Evolutionary conservation across 352 stramenopile species (phyloP).

Genomic region (Thalassiosira hispida): DNA sequence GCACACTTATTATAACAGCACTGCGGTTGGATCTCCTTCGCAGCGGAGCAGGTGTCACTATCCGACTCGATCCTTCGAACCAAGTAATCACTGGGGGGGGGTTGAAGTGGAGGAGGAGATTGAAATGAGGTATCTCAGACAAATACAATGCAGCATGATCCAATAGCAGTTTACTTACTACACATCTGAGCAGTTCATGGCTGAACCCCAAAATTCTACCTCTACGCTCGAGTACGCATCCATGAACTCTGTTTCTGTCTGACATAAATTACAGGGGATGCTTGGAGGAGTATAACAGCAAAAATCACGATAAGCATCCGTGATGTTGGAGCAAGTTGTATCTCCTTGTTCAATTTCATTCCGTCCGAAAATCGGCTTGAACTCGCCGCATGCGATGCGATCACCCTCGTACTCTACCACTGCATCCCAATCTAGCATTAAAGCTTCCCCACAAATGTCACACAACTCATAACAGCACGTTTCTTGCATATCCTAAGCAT

Average conservation of each 20-base stretch:
- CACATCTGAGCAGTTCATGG: constrained; percentile 64
- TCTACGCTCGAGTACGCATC: constrained; percentile 58
- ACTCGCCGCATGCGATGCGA: constrained; percentile 56
- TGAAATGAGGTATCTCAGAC: constrained; percentile 3
- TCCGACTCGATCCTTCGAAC: constrained; percentile 61
- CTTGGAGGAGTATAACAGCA: constrained; percentile 61
- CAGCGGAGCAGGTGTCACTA: constrained; percentile 54
- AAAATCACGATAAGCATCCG: constrained; percentile 44
- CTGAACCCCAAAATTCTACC: constrained; percentile 61
- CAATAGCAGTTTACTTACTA: constrained; percentile 49
- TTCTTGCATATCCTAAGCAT: constrained; percentile 34
- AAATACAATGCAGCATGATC: background rate
- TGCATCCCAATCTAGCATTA: constrained; percentile 63
- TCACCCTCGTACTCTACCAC: constrained; percentile 62
- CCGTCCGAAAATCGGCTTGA: constrained; percentile 62
- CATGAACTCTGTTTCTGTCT: constrained; percentile 59
- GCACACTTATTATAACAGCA: constrained; percentile 70
- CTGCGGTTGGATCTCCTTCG: constrained; percentile 50
- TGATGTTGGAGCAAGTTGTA: constrained; percentile 46
- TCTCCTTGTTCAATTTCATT: constrained; percentile 56
- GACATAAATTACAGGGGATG: constrained; percentile 59
- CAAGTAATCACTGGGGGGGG: constrained; percentile 50
- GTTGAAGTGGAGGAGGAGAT: background rate
- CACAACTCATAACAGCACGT: constrained; percentile 68
- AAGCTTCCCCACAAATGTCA: constrained; percentile 54